A percentile compares a stretch with the other conserved stretches of the same genome.
Conservation (phyloP, 139 green algal genomes). For the Coccomyxa sp. region DNA sequence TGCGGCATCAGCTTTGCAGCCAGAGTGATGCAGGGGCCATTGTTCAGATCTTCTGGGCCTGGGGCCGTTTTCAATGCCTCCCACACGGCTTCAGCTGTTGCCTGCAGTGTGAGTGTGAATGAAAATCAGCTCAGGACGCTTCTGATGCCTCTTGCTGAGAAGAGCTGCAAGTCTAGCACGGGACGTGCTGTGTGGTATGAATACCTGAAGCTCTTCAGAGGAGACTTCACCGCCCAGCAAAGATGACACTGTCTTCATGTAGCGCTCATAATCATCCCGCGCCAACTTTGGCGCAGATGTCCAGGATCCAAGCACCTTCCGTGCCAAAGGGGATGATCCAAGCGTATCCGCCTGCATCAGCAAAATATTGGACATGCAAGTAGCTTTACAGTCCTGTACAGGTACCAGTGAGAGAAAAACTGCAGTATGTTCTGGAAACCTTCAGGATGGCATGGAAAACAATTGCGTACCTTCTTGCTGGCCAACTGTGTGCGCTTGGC, state of each 20-base stretch:
- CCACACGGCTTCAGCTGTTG: constrained; percentile 31
- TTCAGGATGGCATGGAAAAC: no score
- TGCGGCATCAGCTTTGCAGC: neutral
- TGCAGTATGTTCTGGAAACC: no score
- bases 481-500: no score
- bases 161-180: no score
- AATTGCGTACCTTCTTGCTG: no score
- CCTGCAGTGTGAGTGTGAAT: constrained; percentile 6
- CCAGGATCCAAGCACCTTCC: constrained; percentile 24
- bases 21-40: neutral
- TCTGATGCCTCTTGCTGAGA: no score
- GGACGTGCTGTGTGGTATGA: neutral
- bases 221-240: constrained; percentile 43
- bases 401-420: no score
- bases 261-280: constrained; percentile 50
- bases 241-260: constrained; percentile 27
- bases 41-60: constrained; percentile 11
- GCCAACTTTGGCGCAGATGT: constrained; percentile 40
- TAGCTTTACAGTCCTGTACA: neutral
- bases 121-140: no score
- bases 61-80: constrained; percentile 1
- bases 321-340: constrained; percentile 13
- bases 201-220: constrained; percentile 40
- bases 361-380: neutral
- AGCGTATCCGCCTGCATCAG: neutral